A percentile compares a stretch with the other conserved stretches of the same genome.
Conservation (phyloP, 2,329 filamentous ascomycete species). For the Botrytis elliptica region DNA sequence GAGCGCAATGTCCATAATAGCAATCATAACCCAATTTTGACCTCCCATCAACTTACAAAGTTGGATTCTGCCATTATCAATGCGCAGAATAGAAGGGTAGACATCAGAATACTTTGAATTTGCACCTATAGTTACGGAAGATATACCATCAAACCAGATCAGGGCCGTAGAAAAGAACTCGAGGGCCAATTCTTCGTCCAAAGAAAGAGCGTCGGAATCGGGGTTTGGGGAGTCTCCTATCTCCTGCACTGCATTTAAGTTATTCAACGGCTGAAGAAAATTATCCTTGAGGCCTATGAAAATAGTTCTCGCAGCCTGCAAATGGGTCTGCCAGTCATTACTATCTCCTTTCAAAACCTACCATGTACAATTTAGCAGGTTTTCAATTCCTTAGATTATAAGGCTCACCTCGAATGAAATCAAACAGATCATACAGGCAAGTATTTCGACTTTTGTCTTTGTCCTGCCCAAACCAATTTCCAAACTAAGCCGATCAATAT, state of each 20-base stretch:
- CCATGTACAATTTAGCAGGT: neutral
- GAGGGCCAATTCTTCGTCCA: neutral
- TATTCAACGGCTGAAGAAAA: neutral
- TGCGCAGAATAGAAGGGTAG: neutral
- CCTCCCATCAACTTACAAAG: neutral
- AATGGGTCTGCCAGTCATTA: neutral
- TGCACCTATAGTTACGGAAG: neutral
- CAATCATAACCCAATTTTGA: neutral
- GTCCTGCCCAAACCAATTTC: neutral
- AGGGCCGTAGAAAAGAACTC: neutral
- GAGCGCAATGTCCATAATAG: neutral
- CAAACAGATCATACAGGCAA: neutral
- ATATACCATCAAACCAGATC: neutral
- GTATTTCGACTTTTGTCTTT: neutral
- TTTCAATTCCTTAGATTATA: neutral
- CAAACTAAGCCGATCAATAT: neutral
- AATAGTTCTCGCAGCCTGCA: neutral
- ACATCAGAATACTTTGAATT: neutral
- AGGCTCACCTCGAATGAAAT: neutral
- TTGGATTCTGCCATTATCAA: neutral
- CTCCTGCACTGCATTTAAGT: neutral
- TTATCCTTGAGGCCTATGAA: neutral
- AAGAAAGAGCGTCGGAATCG: neutral
- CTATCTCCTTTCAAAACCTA: neutral
- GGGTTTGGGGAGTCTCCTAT: neutral